Evolutionary conservation across 2,329 filamentous ascomycete genomes (phyloP).

Genomic region (Fusarium succisae): DNA sequence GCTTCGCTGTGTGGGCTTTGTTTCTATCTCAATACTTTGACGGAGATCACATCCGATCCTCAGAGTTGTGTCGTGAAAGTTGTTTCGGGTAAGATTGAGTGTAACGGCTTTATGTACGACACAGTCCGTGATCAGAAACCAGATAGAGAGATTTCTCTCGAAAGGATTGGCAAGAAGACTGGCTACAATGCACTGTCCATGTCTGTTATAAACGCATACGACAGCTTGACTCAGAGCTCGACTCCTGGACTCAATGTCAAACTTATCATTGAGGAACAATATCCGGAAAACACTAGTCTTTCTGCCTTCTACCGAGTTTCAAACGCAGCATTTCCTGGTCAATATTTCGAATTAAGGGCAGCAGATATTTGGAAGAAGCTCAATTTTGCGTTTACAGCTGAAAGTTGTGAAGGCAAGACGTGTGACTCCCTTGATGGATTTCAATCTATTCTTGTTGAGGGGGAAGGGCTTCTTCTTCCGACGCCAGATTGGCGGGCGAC

Average conservation of each 20-base stretch:
- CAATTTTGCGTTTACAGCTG: accelerated
- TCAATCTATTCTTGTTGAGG: accelerated
- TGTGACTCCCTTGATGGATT: accelerated
- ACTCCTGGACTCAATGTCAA: accelerated
- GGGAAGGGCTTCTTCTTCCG: background rate
- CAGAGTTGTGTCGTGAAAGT: background rate
- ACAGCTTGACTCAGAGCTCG: background rate
- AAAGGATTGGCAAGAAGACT: background rate
- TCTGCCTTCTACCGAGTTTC: background rate
- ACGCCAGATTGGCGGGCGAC: accelerated
- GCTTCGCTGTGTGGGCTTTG: accelerated
- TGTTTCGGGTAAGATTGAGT: background rate
- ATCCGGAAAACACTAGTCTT: background rate
- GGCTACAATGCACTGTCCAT: background rate
- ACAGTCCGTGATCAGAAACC: accelerated
- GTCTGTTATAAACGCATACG: accelerated
- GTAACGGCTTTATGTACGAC: background rate
- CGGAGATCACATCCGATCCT: background rate
- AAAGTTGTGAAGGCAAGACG: accelerated
- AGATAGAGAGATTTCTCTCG: too few species aligned
- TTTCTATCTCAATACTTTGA: background rate
- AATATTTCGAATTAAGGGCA: accelerated
- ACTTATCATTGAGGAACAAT: accelerated
- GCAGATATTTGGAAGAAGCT: accelerated
- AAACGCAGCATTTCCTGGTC: accelerated